A percentile compares a stretch with the other conserved stretches of the same genome.
phyloP scores from a whole-genome alignment of 257 asterid genomes.

The Solanum peruvianum region DNA sequence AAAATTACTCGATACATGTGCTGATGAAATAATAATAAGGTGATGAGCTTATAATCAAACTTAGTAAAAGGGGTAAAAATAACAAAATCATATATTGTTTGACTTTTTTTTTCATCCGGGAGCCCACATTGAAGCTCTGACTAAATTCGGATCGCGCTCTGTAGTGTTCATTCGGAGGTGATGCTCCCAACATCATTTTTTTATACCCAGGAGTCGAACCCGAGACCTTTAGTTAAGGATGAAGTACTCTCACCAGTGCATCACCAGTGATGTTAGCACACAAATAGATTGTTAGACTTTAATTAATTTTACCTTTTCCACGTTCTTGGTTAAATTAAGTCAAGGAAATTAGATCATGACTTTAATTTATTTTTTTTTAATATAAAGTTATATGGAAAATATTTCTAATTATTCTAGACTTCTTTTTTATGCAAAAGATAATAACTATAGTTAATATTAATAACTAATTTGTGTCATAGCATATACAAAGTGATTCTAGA shows the following conservation, averaged over 20 bases:
- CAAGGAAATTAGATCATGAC: neutral
- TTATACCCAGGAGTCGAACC: no score
- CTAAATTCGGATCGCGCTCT: no score
- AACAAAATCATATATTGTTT: neutral
- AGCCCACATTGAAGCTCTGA: no score
- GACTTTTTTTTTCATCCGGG: neutral
- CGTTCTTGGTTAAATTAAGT: neutral
- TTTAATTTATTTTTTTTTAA: neutral
- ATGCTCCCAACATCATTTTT: no score
- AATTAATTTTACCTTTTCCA: neutral
- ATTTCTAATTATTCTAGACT: neutral
- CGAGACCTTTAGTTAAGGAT: no score
- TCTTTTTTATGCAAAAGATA: neutral
- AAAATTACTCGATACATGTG: neutral
- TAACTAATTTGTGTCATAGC: neutral
- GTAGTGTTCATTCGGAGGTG: no score
- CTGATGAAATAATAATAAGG: neutral
- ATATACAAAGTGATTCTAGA: neutral
- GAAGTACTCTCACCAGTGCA: rapidly evolving
- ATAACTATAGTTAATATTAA: neutral
- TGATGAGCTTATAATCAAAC: neutral
- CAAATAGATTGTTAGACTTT: neutral
- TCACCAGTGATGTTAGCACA: neutral
- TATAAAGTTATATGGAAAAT: neutral
- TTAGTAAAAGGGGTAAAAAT: neutral